Conservation (phyloP, 129 eudicot genomes). For the Arctium minus region DNA sequence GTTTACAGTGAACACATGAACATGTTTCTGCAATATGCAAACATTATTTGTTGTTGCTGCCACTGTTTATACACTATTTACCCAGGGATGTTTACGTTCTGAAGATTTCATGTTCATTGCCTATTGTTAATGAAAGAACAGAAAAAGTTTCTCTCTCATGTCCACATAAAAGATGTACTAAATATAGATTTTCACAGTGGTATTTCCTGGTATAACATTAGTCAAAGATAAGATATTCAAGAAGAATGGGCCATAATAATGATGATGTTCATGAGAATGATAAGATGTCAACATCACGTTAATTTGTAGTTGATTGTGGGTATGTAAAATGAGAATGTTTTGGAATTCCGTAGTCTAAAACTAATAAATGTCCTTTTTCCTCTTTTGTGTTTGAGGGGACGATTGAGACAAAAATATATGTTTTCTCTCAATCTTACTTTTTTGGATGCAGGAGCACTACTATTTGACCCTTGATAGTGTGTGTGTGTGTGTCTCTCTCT, state of each 20-base stretch:
- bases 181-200: background rate
- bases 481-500: background rate
- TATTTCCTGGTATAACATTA: background rate
- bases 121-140: background rate
- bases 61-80: background rate
- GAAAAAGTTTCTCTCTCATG: background rate
- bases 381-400: background rate
- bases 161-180: background rate
- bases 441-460: background rate
- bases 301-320: background rate
- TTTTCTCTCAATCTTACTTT: background rate
- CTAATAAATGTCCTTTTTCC: background rate
- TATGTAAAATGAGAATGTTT: background rate
- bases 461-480: background rate
- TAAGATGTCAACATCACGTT: background rate
- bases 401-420: background rate
- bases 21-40: background rate
- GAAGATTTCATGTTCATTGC: background rate
- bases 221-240: background rate
- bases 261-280: background rate
- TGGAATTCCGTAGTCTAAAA: background rate
- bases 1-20: conserved; percentile 1
- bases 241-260: background rate
- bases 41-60: background rate
- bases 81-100: background rate